Conservation (phyloP, 176 grass and related monocot species). For the Eragrostis nindensis region DNA sequence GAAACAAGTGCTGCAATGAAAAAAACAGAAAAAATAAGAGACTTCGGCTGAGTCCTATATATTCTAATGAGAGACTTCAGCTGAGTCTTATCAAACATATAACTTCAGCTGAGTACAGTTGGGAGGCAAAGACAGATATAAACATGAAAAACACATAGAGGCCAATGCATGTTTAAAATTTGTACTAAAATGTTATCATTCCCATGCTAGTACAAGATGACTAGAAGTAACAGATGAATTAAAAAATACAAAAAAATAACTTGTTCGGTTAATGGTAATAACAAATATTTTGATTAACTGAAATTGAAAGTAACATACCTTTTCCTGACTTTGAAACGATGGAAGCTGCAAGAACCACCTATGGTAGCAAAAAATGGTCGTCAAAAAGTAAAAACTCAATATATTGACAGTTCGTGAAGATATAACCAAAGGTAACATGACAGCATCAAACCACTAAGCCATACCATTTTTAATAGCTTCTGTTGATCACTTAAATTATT, state of each 20-base stretch:
- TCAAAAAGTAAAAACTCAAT: too few relatives aligned
- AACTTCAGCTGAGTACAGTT: not conserved
- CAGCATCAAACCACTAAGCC: not conserved
- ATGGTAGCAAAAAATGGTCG: not conserved
- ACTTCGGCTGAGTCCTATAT: not conserved
- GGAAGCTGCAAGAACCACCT: conserved; percentile 92
- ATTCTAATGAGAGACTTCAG: too few relatives aligned
- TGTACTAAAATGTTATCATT: not conserved
- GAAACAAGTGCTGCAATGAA: conserved; percentile 77
- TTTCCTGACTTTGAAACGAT: conserved; percentile 80
- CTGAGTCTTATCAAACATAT: too few relatives aligned
- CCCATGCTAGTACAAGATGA: conserved; percentile 17
- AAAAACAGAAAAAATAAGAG: not conserved
- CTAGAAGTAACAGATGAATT: not conserved
- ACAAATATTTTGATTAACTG: conserved; percentile 10
- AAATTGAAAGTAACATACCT: conserved; percentile 50
- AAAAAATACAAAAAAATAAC: not conserved
- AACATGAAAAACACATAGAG: not conserved
- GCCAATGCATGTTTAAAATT: conserved; percentile 21
- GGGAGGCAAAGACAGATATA: not conserved
- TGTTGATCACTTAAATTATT: conserved; percentile 6
- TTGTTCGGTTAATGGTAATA: not conserved
- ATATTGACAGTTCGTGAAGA: not conserved
- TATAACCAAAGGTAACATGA: not conserved
- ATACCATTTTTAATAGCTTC: conserved; percentile 43